Evolutionary conservation across 202 grass and related monocot species (phyloP), one percentile per base, ranked within the genome.

Genomic region (Carex sylvatica): DNA sequence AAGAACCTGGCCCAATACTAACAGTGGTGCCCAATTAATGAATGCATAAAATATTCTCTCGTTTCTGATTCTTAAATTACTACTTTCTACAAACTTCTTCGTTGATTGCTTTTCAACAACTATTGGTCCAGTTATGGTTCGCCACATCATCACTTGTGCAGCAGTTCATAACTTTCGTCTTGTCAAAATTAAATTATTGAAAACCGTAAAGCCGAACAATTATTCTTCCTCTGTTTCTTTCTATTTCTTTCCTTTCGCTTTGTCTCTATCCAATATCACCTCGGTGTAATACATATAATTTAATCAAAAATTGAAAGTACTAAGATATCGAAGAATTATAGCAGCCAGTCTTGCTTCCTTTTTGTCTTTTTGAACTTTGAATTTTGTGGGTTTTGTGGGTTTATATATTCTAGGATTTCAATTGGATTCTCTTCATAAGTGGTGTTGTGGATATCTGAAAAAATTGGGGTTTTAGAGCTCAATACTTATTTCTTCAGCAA

Each of bases 251-350:
- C 15, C 24, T 2, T 54, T 56, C 24, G 4, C 72, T n/a, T 33
- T n/a, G 72, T 76, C 72, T 76, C 72, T 52, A 76, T 76, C 72
- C 72, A 56, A 54, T 33, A 31, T 15, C 23, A 74, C 19, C 20
- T 30, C 22, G 0, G 19, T 10, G 33, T 30, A 55, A 12, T 35
- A 35, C 31, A 33, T 33, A 33, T 33, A 33, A 33, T 33, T 33
- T 33, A 33, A 35, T 38, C 16, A 38, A 38, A 38, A 67, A 40
- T 40, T 8, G 6, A 7, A 40, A 38, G 30, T 74, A 24, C 15
- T 52, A 31, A 28, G 23, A 55, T 54, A 31, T 28, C n/a, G 14
- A 33, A 54, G 24, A 75, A 55, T 5, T 12, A 15, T 30, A 53
- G 20, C 47, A 33, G 24, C 40, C 9, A 31, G 12, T 24, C 72